Conservation (phyloP, 202 grass and related monocot genomes). For the Tripidium arundinaceum region DNA sequence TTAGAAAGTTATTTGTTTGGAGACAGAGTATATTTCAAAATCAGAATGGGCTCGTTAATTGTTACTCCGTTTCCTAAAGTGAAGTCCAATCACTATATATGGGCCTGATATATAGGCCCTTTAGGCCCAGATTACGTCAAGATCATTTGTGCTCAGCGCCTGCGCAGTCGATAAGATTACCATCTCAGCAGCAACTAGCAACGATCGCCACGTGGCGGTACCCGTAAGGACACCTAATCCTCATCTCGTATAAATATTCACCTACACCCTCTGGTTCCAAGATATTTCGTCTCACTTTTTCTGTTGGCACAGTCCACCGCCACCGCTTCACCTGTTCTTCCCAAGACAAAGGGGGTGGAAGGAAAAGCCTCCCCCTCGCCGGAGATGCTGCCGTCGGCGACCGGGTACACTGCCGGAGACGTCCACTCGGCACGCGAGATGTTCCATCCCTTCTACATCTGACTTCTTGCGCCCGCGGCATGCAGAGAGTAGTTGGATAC, state of each 20-base stretch:
- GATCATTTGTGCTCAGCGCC: background rate
- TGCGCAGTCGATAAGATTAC: background rate
- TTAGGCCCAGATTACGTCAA: too few relatives aligned
- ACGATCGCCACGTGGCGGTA: background rate
- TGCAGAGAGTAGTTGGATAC: background rate
- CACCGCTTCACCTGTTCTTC: background rate
- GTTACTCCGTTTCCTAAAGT: too few relatives aligned
- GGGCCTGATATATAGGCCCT: too few relatives aligned
- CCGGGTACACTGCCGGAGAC: background rate
- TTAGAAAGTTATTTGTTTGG: too few relatives aligned
- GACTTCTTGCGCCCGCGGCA: background rate
- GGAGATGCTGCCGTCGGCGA: conserved; percentile 34
- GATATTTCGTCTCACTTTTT: background rate
- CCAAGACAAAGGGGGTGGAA: too few relatives aligned
- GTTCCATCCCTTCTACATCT: conserved; percentile 24
- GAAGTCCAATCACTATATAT: too few relatives aligned
- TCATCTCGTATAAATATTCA: conserved; percentile 12
- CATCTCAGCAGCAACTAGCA: background rate
- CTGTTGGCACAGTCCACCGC: background rate
- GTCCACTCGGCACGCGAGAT: conserved; percentile 36
- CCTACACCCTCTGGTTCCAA: background rate
- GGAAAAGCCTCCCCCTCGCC: background rate
- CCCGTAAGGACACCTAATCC: background rate
- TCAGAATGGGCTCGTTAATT: too few relatives aligned
- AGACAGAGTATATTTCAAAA: background rate